Base-by-base conservation (phyloP, 371 early-diverging fungal genomes). In the Syncephalis plumigaleata region DNA sequence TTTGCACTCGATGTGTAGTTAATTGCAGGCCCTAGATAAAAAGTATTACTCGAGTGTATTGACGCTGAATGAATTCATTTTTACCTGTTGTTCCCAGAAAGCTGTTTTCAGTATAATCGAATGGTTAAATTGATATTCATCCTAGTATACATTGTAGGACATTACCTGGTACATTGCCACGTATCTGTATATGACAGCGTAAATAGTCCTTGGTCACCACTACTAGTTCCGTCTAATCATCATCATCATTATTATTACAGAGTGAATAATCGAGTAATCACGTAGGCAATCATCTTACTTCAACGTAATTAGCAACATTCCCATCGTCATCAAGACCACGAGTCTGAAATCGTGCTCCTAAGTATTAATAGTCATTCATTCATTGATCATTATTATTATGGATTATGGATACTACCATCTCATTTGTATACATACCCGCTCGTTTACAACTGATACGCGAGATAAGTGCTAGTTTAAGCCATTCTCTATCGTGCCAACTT, bases 261-360 rank as follows among this genome's bases (percentile, higher is more conserved):
- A n/a, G n/a, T 15, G 26, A 9, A 17, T 17, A 2, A 38, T 37
- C 18, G 5, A 13, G 5, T 2, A 38, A 20, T 24, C n/a, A n/a
- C n/a, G n/a, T 38, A n/a, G 27, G 38, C 11, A 4, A 21, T 11
- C 11, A 11, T 31, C 31, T 11, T 69, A 72, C 77, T 76, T 99
- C 98, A 2, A 98, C 98, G 65, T 87, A 93, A 63, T 99, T 99
- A 15, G 98, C 91, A 7, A 89, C 92, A 61, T 92, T 71, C 17
- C 99, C 99, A 52, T 83, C 79, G 53, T 94, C 92, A 57, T 99
- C 90, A 21, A 95, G 77, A 7, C 99, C 99, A 47, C 99, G 75
- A 0, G 93, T 79, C 57, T 87, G 83, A 59, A 84, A 98, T 44
- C 99, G 77, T 26, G 96, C 91, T 1, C 91, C 91, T 64, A 53